These are phyloP conservation scores for Fusarium sambucinum DNA, from an alignment of 2,329 filamentous ascomycete genomes.

Conservation along the genomic window DNA sequence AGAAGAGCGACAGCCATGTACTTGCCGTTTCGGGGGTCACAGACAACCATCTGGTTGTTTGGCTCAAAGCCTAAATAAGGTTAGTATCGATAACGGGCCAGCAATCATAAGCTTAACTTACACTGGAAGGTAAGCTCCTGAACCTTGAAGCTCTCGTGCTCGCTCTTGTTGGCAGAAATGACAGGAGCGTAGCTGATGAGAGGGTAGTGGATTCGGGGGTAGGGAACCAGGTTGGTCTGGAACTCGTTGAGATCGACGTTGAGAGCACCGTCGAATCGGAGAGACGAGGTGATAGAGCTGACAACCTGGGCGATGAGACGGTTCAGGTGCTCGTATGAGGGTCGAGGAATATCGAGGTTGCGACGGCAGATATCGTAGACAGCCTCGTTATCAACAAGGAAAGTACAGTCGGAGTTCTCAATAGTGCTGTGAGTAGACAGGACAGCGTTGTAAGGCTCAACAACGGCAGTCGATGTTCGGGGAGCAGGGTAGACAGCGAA, in stretches of 20 bases:
- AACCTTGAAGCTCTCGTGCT: slow-evolving; percentile 89
- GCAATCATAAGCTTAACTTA: slow-evolving; percentile 55
- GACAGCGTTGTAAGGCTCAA: slow-evolving; percentile 81
- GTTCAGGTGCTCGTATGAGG: slow-evolving; percentile 78
- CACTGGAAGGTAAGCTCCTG: slow-evolving; percentile 81
- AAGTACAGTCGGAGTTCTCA: slow-evolving; percentile 83
- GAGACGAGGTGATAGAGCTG: slow-evolving; percentile 78
- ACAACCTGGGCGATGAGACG: slow-evolving; percentile 80
- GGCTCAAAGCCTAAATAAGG: slow-evolving; percentile 73
- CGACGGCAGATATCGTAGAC: slow-evolving; percentile 81
- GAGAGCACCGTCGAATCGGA: slow-evolving; percentile 78
- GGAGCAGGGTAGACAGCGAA: slow-evolving; percentile 79
- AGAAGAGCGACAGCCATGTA: slow-evolving; percentile 81
- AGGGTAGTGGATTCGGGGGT: slow-evolving; percentile 80
- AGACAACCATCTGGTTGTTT: slow-evolving; percentile 84
- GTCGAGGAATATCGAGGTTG: slow-evolving; percentile 76
- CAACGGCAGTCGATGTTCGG: slow-evolving; percentile 76
- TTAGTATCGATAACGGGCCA: slow-evolving; percentile 42
- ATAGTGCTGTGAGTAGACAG: slow-evolving; percentile 81
- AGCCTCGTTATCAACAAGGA: slow-evolving; percentile 80
- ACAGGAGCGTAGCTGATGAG: slow-evolving; percentile 80
- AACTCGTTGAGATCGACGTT: slow-evolving; percentile 83
- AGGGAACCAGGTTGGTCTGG: slow-evolving; percentile 81
- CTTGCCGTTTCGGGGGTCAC: slow-evolving; percentile 79
- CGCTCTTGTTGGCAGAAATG: slow-evolving; percentile 79